Base-by-base conservation (phyloP, 441 rosid genomes). In the Populus hybrid region DNA sequence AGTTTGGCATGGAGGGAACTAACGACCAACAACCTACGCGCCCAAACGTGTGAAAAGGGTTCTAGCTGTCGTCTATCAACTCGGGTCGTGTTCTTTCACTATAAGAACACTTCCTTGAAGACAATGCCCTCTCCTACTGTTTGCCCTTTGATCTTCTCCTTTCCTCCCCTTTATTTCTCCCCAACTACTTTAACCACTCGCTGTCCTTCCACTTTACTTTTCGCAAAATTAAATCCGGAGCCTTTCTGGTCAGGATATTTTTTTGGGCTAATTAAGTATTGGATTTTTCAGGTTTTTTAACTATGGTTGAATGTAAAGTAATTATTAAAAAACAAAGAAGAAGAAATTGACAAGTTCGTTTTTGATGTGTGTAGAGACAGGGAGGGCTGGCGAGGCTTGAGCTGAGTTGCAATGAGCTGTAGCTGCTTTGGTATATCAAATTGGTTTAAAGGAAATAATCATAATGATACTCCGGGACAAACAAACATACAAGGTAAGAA, bases 351-450 rank as follows among this genome's bases (percentile, higher is more conserved):
- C 0, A 3, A 30, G 32, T 30, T 30, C 32, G 32, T 30, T 30
- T 30, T 30, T 75, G 57, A 53, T 75, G 59, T 66, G 72, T 65
- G 64, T 61, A 72, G 84, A 72, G 42, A 38, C 5, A 68, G 67
- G 30, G 77, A 80, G 46, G 38, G 24, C 32, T 30, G 32, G 0
- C 4, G 65, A 59, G 65, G 26, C 24, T 80, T 42, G 75, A 80
- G 21, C 69, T 79, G 75, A 57, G 67, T 74, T 82, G 89, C 86
- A 69, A 95, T 95, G 99, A 79, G 69, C 81, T 87, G 30, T 77
- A 70, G 81, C 42, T 92, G 94, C 85, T 90, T 90, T 65, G 86
- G 90, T 76, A 24, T 75, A 66, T 77, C 85, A 78, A 78, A 61
- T 77, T 73, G 83, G 75, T 87, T 88, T 72, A 86, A 84, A 81